Evolutionary conservation across 176 grass and related monocot species (phyloP), one percentile per base, ranked within the genome.

Genomic region (Zoysia japonica): DNA sequence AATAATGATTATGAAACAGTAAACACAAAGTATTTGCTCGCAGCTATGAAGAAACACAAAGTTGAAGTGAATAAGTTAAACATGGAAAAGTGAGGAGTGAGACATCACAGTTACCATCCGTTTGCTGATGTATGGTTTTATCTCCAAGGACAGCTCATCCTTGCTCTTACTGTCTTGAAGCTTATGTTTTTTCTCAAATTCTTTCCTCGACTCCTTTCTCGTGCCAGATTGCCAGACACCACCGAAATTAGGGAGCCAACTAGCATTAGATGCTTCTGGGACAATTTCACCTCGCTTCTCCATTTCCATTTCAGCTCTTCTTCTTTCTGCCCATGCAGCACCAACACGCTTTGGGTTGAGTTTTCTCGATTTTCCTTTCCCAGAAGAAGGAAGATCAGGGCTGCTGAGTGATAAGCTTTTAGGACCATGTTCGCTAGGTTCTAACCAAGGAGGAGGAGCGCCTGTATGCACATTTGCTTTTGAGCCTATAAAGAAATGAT

Each of bases 161-260:
- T 57, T 68, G 38, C 77, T 83, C 20, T 87, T 68, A 4, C 54
- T 70, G 9, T 83, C 64, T 6, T 80, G 68, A 80, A 82, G 67
- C 42, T 83, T 89, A 72, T 74, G 80, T 8, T 72, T 94, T 67
- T 93, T 93, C 70, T 93, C 88, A 71, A 95, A 99, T 62, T 88
- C 90, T 83, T 91, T 99, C 85, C 47, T 89, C 0, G 92, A 91
- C 75, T 99, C 88, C 86, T 91, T 99, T 81, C 96, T 90, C 35
- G 90, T 93, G 39, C 96, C 92, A 80, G 86, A 80, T 80, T 93
- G 90, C 90, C 92, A 99, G 41, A 95, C 92, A 81, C 96, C 61
- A 39, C 92, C 92, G 86, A 99, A 99, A 76, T 99, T 99, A 6
- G 96, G 96, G 63, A 99, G 96, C 96, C 96, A 95, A 74, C 78